Evolutionary conservation across 306 rosid genomes (phyloP), one percentile per base, ranked within the genome.

Genomic region (Cercis canadensis): DNA sequence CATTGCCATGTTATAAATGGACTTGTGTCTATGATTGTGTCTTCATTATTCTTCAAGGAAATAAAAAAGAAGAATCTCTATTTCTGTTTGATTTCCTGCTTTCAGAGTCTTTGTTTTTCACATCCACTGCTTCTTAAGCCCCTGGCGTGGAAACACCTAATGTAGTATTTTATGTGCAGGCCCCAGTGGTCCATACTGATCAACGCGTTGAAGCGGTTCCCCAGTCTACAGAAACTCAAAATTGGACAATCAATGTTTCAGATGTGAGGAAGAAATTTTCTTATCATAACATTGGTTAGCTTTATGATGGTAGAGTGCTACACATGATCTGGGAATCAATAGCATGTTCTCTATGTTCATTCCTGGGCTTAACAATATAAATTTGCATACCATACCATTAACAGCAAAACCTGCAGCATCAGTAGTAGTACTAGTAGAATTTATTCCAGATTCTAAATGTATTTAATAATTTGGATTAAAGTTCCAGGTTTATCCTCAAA

Each of bases 191-290:
- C 51, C 57, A 65, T 76, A 68, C 71, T 7, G 72, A 76, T 75
- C 81, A 71, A 63, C 69, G 77, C 57, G 72, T 65, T 65, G 87
- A 59, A 77, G 82, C 78, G 21, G 50, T 49, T 69, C 82, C 87
- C 50, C 74, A 66, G 49, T 77, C 86, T 53, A 54, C 78, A 39
- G 60, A 75, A 52, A 11, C 87, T 70, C 72, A 82, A 53, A 79
- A 68, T 57, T 81, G 85, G 86, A 77, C 78, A 36, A 72, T 71
- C 68, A 76, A 81, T 77, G 85, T 83, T 59, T 78, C 96, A 56
- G 82, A 85, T n/a, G 90, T 83, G 82, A 89, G 89, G 39, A 73
- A 7, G 55, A 34, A 15, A 36, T 11, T 60, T 69, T 58, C 59
- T 52, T 41, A 32, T 73, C 13, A 51, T 24, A 58, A 36, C 65